These are phyloP conservation scores for Cladophialophora yegresii DNA, from an alignment of 2,329 filamentous ascomycete species.

Conservation along the genomic window DNA sequence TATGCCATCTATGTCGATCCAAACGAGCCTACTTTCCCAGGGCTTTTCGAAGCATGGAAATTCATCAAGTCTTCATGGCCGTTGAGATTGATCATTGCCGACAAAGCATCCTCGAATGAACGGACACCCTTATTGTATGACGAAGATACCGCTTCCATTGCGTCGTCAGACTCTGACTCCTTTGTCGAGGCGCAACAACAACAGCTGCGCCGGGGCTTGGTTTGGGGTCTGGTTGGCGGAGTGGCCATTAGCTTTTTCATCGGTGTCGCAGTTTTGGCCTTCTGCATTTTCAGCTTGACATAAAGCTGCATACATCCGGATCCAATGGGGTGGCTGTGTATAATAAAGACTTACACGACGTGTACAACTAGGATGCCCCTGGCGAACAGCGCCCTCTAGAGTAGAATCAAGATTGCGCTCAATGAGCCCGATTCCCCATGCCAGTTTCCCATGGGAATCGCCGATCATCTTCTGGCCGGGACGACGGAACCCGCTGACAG, in stretches of 20 bases:
- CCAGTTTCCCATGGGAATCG: background rate
- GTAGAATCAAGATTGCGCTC: background rate
- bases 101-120: background rate
- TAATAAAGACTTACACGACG: background rate
- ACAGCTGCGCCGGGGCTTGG: constrained; percentile 5
- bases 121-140: constrained; percentile 7
- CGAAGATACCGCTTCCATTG: constrained; percentile 4
- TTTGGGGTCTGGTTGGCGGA: constrained; percentile 14
- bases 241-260: constrained; percentile 3
- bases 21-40: constrained; percentile 64
- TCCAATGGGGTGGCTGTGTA: background rate
- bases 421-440: background rate
- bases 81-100: background rate
- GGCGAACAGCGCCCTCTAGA: background rate
- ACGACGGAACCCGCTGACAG: background rate
- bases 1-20: constrained; percentile 77
- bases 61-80: constrained; percentile 6
- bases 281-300: constrained; percentile 2
- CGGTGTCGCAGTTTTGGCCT: constrained; percentile 6
- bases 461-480: background rate
- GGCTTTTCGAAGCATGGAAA: constrained; percentile 54
- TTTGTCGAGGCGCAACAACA: constrained; percentile 3
- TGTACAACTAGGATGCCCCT: background rate
- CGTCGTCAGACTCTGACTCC: constrained; percentile 13
- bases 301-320: background rate